Percentiles rank a stretch among this genome's conserved stretches.
phyloP scores from a whole-genome alignment of 2,329 filamentous ascomycete species.

The Stagonosporopsis rhizophila region DNA sequence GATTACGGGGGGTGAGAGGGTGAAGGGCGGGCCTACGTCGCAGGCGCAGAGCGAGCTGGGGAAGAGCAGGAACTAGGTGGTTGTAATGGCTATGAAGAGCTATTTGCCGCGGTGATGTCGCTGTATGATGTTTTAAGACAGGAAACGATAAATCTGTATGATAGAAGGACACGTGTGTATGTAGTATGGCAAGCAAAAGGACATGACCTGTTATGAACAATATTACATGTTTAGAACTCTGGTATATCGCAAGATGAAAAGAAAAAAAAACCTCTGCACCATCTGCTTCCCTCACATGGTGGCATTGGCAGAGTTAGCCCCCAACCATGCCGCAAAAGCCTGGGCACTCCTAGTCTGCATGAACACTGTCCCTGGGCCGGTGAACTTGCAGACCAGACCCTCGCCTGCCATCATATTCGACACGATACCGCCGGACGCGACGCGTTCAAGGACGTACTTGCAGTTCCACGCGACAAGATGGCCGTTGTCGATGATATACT shows the following conservation, averaged over 20 bases:
- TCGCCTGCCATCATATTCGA: conserved; percentile 83
- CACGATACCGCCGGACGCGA: conserved; percentile 90
- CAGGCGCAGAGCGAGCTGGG: conserved; percentile 44
- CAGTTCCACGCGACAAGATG: conserved; percentile 97
- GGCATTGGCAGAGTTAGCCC: conserved; percentile 23
- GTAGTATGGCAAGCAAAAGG: too few species aligned
- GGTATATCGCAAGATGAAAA: conserved; percentile 12
- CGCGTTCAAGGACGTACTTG: conserved; percentile 88
- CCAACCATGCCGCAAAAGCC: conserved; percentile 63
- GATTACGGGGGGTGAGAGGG: conserved; percentile 40
- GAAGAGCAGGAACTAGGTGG: conserved; percentile 29
- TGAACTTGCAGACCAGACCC: conserved; percentile 93
- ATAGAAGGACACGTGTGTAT: not conserved
- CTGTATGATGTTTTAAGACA: not conserved
- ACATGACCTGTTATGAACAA: too few species aligned
- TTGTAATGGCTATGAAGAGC: not conserved
- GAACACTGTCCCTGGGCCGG: conserved; percentile 85
- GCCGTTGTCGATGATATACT: conserved; percentile 91
- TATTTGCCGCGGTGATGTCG: not conserved
- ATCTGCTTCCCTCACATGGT: conserved; percentile 1
- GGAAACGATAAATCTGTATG: not conserved
- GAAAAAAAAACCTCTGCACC: too few species aligned
- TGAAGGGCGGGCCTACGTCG: conserved; percentile 41
- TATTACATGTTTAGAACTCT: conserved; percentile 1
- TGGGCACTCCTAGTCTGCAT: conserved; percentile 89